A percentile compares a stretch with the other conserved stretches of the same genome.
These are phyloP conservation scores for Combretum micranthum DNA, from an alignment of 345 rosid genomes.

Conservation along the genomic window DNA sequence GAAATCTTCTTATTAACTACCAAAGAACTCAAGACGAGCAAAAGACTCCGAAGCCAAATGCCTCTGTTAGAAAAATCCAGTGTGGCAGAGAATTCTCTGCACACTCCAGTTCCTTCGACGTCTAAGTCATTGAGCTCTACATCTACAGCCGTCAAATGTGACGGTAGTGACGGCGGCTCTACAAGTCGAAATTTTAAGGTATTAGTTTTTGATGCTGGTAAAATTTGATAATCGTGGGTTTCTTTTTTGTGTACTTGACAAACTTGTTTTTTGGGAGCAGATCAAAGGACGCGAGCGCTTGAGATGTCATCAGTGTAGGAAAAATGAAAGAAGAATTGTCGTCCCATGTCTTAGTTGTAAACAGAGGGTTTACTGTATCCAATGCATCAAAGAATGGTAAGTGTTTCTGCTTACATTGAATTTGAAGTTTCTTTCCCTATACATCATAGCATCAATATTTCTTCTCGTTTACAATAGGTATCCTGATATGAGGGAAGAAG, in stretches of 20 bases:
- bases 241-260: no score
- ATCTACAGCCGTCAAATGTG: slow-evolving; percentile 15
- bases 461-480: slow-evolving; percentile 42
- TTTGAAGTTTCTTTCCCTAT: background rate
- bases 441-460: background rate
- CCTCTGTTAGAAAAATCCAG: background rate
- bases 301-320: slow-evolving; percentile 79
- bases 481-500: slow-evolving; percentile 47
- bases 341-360: slow-evolving; percentile 48
- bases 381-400: slow-evolving; percentile 67
- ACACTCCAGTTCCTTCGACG: slow-evolving; percentile 7
- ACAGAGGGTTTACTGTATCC: slow-evolving; percentile 37
- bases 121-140: slow-evolving; percentile 16
- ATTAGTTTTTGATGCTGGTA: background rate
- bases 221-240: no score
- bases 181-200: slow-evolving; percentile 11
- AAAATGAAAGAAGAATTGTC: slow-evolving; percentile 34
- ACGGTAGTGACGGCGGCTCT: slow-evolving; percentile 14
- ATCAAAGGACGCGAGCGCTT: background rate
- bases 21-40: slow-evolving; percentile 11
- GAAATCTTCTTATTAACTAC: slow-evolving; percentile 15
- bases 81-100: slow-evolving; percentile 9
- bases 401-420: slow-evolving; percentile 4
- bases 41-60: slow-evolving; percentile 1
- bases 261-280: no score